Evolutionary conservation across 257 asterid species (phyloP).

Genomic region (Cynanchum wilfordii): DNA sequence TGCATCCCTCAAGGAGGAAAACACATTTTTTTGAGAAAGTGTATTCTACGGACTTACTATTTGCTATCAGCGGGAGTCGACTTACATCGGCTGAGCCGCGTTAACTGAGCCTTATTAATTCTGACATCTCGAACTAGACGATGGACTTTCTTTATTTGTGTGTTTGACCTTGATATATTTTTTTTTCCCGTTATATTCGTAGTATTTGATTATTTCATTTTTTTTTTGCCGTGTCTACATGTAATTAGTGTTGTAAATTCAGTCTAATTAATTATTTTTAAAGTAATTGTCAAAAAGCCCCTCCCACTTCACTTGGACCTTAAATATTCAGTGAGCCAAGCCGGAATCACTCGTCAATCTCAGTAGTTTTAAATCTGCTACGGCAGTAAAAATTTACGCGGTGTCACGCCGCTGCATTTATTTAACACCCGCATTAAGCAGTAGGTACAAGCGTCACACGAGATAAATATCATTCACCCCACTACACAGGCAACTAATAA

Average conservation of each 20-base stretch:
- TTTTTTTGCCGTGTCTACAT: too few relatives aligned
- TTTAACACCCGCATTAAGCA: slow-evolving; percentile 17
- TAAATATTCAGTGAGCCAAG: neutral
- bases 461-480: slow-evolving; percentile 7
- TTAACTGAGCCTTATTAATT: neutral
- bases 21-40: too few relatives aligned
- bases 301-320: neutral
- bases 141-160: neutral
- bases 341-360: neutral
- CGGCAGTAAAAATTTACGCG: slow-evolving; percentile 22
- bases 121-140: too few relatives aligned
- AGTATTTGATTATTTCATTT: neutral
- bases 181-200: too few relatives aligned
- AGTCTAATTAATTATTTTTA: too few relatives aligned
- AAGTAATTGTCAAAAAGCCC: neutral
- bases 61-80: neutral
- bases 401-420: slow-evolving; percentile 26
- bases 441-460: slow-evolving; percentile 9
- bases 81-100: neutral
- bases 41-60: too few relatives aligned
- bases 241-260: too few relatives aligned
- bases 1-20: too few relatives aligned
- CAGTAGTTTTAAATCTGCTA: too few relatives aligned
- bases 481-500: slow-evolving; percentile 3
- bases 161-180: neutral